These are phyloP conservation scores for Pichia sp. DNA, from an alignment of 1,139 yeast species.

Conservation along the genomic window DNA sequence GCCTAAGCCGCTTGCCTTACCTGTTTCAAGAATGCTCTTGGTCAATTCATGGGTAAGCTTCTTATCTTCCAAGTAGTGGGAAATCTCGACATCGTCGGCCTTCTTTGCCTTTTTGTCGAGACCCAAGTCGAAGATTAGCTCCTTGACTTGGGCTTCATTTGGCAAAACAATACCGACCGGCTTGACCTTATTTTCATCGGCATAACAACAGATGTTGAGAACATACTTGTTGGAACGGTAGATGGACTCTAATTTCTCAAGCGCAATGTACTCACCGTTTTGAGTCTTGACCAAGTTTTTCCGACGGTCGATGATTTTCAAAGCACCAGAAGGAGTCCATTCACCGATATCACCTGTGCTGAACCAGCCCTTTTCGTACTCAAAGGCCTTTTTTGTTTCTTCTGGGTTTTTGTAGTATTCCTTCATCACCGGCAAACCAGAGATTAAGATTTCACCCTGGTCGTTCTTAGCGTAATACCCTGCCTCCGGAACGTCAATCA, in stretches of 20 bases:
- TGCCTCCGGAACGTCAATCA: constrained; percentile 87
- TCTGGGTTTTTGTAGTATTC: constrained; percentile 80
- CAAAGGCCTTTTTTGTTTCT: constrained; percentile 75
- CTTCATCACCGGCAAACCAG: constrained; percentile 66
- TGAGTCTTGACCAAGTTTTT: constrained; percentile 94
- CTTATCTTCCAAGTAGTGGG: constrained; percentile 52
- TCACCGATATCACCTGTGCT: constrained; percentile 96
- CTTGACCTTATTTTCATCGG: constrained; percentile 79
- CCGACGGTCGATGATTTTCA: constrained; percentile 86
- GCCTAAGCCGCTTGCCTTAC: constrained; percentile 69
- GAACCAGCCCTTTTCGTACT: constrained; percentile 86
- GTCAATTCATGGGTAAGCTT: constrained; percentile 54
- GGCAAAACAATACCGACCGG: constrained; percentile 92
- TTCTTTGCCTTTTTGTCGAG: constrained; percentile 36
- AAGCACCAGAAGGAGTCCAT: constrained; percentile 77
- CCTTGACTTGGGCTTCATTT: constrained; percentile 60
- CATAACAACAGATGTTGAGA: constrained; percentile 83
- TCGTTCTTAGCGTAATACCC: constrained; percentile 87
- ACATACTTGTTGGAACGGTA: constrained; percentile 83
- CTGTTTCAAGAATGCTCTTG: constrained; percentile 65
- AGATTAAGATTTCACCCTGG: constrained; percentile 87
- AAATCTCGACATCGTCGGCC: constrained; percentile 43
- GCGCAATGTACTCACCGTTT: constrained; percentile 96
- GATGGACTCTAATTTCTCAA: constrained; percentile 82
- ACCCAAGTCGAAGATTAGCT: constrained; percentile 52